Conservation (phyloP, 495 filamentous ascomycete species). For the Darksidea phi region DNA sequence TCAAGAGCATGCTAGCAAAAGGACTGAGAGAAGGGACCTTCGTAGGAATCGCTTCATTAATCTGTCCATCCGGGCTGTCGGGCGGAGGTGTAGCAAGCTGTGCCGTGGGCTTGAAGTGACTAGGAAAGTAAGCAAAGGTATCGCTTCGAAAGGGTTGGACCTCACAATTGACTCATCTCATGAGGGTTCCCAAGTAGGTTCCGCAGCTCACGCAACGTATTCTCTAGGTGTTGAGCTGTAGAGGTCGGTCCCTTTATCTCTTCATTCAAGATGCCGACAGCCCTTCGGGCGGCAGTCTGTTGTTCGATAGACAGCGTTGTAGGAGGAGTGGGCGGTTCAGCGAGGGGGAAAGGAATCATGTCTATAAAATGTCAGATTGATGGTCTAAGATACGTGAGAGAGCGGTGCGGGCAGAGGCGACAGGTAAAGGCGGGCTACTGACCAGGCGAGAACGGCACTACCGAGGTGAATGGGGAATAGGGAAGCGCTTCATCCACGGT, state of each 20-base stretch:
- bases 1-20: slow-evolving; percentile 60
- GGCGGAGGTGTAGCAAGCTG: slow-evolving; percentile 24
- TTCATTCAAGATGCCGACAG: slow-evolving; percentile 37
- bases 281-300: slow-evolving; percentile 23
- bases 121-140: slow-evolving; percentile 41
- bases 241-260: slow-evolving; percentile 32
- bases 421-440: slow-evolving; percentile 31
- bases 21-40: slow-evolving; percentile 47
- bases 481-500: slow-evolving; percentile 82
- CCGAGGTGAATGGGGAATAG: slow-evolving; percentile 86
- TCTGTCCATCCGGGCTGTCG: slow-evolving; percentile 13
- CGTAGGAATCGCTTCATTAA: slow-evolving; percentile 29
- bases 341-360: slow-evolving; percentile 68
- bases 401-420: slow-evolving; percentile 5
- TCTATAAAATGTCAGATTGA: slow-evolving; percentile 47
- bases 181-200: slow-evolving; percentile 61
- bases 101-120: slow-evolving; percentile 62
- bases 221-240: slow-evolving; percentile 38
- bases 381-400: slow-evolving; percentile 24
- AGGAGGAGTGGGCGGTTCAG: slow-evolving; percentile 44
- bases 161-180: slow-evolving; percentile 72
- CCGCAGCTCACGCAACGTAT: slow-evolving; percentile 62
- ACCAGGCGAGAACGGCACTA: slow-evolving; percentile 86
- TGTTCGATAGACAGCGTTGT: slow-evolving; percentile 46
- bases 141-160: not conserved